Percentiles rank a stretch among this genome's conserved stretches.
phyloP scores from a whole-genome alignment of 1,284 basidiomycete species.

The Phlebopus sp. region DNA sequence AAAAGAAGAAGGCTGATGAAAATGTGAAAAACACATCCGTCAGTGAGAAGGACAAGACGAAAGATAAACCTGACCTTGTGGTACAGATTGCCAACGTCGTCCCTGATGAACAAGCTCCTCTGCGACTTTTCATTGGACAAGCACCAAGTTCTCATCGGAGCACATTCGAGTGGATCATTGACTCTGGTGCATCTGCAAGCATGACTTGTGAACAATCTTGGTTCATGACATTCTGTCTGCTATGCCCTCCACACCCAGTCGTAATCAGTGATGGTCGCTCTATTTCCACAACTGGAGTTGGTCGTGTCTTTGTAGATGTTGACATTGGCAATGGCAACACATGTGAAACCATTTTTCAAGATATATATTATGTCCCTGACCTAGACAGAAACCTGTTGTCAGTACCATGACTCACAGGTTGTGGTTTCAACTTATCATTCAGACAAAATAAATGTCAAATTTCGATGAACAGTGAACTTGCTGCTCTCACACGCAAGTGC shows the following conservation, averaged over 20 bases:
- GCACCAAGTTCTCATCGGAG: not conserved
- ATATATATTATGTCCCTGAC: too few relatives aligned
- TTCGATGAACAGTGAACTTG: not conserved
- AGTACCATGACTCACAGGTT: not conserved
- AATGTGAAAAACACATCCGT: constrained; percentile 1
- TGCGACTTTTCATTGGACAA: constrained; percentile 1
- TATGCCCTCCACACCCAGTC: not conserved
- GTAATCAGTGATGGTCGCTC: not conserved
- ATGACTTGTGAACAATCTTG: constrained; percentile 7
- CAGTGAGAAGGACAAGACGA: not conserved
- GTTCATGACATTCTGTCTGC: too few relatives aligned
- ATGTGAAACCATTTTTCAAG: too few relatives aligned
- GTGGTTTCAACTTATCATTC: not conserved
- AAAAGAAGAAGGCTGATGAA: constrained; percentile 16
- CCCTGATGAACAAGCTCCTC: not conserved
- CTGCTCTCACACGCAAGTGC: not conserved
- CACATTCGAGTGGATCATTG: constrained; percentile 16
- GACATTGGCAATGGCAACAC: too few relatives aligned
- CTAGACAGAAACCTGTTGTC: too few relatives aligned
- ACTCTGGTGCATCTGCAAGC: constrained; percentile 18
- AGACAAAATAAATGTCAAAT: not conserved
- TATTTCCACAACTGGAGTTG: not conserved
- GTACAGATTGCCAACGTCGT: not conserved
- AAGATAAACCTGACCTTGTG: constrained; percentile 1
- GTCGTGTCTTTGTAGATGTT: too few relatives aligned